Conservation (phyloP, 1,284 basidiomycete genomes). For the Meripilus lineatus region DNA sequence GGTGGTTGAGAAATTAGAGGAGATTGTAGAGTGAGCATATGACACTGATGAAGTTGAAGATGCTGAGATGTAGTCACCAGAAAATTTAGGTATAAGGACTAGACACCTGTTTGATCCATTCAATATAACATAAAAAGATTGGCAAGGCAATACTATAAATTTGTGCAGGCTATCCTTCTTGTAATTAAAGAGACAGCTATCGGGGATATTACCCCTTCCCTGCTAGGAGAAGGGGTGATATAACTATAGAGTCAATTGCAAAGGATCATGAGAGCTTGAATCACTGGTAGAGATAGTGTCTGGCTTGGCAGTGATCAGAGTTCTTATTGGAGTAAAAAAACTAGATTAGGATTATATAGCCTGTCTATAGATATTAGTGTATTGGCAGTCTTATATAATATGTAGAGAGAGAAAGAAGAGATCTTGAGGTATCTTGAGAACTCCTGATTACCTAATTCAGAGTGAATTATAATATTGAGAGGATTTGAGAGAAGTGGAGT, state of each 20-base stretch:
- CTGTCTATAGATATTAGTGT: conserved; percentile 34
- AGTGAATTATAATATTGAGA: conserved; percentile 40
- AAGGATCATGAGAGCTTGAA: conserved; percentile 38
- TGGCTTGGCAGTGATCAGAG: conserved; percentile 51
- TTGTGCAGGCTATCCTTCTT: conserved; percentile 81
- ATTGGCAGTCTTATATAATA: conserved; percentile 17
- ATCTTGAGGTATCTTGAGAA: conserved; percentile 68
- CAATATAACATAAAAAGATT: conserved; percentile 21
- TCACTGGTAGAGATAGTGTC: conserved; percentile 54
- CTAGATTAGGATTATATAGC: conserved; percentile 68
- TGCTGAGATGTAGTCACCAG: conserved; percentile 66
- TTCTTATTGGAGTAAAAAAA: conserved; percentile 56
- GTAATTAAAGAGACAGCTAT: conserved; percentile 70
- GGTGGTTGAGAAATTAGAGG: conserved; percentile 69
- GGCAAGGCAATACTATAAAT: conserved; percentile 53
- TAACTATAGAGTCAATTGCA: conserved; percentile 21
- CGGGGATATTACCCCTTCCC: conserved; percentile 53
- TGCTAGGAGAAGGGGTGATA: conserved; percentile 27
- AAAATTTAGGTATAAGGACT: conserved; percentile 51
- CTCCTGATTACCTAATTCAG: conserved; percentile 52
- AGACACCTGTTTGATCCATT: conserved; percentile 28
- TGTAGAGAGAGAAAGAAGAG: conserved; percentile 40
- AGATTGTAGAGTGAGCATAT: conserved; percentile 66
- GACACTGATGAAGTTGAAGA: conserved; percentile 64
- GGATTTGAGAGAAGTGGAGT: conserved; percentile 29